A percentile compares a stretch with the other conserved stretches of the same genome.
Conservation (phyloP, 306 rosid genomes). For the Malus sieversii region DNA sequence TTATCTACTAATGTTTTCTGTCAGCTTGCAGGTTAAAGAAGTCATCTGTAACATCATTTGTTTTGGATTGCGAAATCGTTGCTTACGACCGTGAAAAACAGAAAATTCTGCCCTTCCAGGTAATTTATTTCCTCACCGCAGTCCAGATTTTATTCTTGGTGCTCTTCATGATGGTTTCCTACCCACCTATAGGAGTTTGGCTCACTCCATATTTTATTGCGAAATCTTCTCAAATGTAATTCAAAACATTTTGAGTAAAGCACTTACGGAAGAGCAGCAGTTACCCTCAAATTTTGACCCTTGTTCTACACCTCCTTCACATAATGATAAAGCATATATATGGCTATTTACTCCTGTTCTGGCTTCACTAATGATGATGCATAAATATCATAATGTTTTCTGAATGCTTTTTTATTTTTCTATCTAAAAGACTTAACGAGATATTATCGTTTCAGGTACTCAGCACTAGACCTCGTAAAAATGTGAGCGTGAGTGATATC, state of each 20-base stretch:
- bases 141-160: neutral
- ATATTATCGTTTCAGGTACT: conserved; percentile 56
- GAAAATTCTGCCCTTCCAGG: conserved; percentile 83
- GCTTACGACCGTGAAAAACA: conserved; percentile 65
- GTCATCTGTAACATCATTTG: conserved; percentile 64
- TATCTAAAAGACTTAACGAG: conserved; percentile 7
- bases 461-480: conserved; percentile 89
- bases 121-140: conserved; percentile 14
- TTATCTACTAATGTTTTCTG: conserved; percentile 25
- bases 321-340: neutral
- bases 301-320: neutral
- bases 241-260: neutral
- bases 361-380: neutral
- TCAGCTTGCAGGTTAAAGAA: conserved; percentile 68
- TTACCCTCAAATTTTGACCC: neutral
- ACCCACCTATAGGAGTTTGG: neutral
- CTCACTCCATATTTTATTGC: neutral
- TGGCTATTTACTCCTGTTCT: neutral
- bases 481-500: conserved; percentile 56
- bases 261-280: neutral
- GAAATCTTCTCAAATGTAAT: neutral
- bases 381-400: too few species aligned
- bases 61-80: conserved; percentile 91
- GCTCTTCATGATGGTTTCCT: neutral
- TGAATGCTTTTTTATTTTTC: neutral